A percentile compares a stretch with the other conserved stretches of the same genome.
Conservation (phyloP, 805 yeast species). For the Saccharomycopsis vini region DNA sequence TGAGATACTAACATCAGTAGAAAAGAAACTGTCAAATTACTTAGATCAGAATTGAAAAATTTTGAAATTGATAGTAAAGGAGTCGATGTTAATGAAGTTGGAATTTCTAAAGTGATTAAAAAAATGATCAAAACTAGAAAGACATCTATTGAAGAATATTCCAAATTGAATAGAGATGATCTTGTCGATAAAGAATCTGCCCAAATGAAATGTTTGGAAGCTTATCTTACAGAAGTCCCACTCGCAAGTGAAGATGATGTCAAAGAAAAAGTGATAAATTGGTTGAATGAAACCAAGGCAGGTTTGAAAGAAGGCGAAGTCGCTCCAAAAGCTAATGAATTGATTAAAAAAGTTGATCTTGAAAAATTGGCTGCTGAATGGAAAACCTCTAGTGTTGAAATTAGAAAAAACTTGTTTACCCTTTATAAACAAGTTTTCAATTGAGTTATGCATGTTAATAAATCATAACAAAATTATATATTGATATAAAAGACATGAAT, state of each 20-base stretch:
- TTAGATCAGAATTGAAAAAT: conserved; percentile 37
- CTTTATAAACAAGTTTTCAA: neutral
- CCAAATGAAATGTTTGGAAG: conserved; percentile 36
- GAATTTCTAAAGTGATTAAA: conserved; percentile 29
- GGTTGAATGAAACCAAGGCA: neutral
- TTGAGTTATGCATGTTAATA: neutral
- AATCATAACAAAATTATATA: too few species aligned
- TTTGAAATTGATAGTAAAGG: conserved; percentile 32
- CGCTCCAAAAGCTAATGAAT: neutral
- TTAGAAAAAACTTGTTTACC: neutral
- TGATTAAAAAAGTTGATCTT: neutral
- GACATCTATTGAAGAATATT: conserved; percentile 42
- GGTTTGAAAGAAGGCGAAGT: neutral
- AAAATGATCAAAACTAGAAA: conserved; percentile 41
- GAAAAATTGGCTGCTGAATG: neutral
- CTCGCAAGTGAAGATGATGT: neutral
- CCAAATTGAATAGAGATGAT: conserved; percentile 38
- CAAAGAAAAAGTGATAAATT: neutral
- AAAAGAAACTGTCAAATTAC: conserved; percentile 37
- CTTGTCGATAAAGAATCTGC: conserved; percentile 43
- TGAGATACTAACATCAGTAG: too few species aligned
- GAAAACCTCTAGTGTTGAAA: neutral
- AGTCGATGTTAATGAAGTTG: conserved; percentile 27
- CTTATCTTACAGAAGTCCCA: conserved; percentile 25
- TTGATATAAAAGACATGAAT: too few species aligned